Evolutionary conservation across 2,329 filamentous ascomycete genomes (phyloP), one percentile per base, ranked within the genome.

Genomic region (Nectriaceae sp.): DNA sequence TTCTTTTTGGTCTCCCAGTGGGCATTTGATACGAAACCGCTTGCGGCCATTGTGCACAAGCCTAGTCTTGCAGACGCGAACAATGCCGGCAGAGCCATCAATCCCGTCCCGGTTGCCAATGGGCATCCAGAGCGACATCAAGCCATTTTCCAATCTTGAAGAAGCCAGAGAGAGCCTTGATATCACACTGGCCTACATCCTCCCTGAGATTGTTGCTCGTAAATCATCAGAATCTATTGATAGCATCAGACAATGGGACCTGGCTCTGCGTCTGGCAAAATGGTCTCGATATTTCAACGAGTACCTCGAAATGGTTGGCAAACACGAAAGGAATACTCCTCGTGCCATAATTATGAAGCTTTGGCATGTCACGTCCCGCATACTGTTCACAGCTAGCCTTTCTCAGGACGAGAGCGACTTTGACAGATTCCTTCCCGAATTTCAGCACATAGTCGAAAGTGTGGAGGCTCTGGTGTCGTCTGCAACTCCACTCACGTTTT

Each of bases 1-100:
- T 2, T 56, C 54, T 2, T 35, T 31, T 11, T 54, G 52, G 26
- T 56, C 54, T 3, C 54, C 54, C 1, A 54, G 54, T 3, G 54
- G 54, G 16, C 43, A 50, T 8, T n/a, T 56, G 36, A 56, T 56
- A 10, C 40, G 42, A 21, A 48, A 47, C 2, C 52, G 33, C 11
- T 18, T 56, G 1, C 33, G 46, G 2, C 52, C 54, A 1, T 40
- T 54, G 2, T 53, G 46, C 43, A 57, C 43, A 22, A 53, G 53
- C 22, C 24, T 55, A 2, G 42, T 57, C 1, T 29, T 57, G 18
- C 53, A 57, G 18, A 44, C 50, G 2, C 38, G 46, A 29, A 55
- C 41, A 4, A 55, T 55, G 50, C 39, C 46, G 5, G 40, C 11
- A 33, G 33, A 31, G 5, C 22, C 43, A 2, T 16, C 20, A 13